Percentiles rank a stretch among this genome's conserved stretches.
Conservation (phyloP, 1,284 basidiomycete genomes). For the Takashimella koratensis region DNA sequence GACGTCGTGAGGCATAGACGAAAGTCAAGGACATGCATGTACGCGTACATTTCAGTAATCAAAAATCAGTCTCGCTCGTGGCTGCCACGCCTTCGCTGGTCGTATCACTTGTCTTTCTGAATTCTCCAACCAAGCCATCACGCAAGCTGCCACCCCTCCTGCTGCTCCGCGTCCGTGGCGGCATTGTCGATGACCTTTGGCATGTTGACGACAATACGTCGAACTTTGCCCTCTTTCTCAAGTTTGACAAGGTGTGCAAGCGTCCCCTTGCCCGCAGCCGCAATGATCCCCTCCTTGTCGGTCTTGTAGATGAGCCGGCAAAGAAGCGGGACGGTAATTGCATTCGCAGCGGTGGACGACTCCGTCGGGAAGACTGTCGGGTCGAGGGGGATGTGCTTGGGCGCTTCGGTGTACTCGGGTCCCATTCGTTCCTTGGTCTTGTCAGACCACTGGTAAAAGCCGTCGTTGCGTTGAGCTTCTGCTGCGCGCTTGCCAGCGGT, state of each 20-base stretch:
- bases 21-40: too few relatives aligned
- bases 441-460: not conserved
- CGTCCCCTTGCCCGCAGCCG: constrained; percentile 28
- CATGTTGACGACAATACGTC: constrained; percentile 17
- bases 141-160: constrained; percentile 28
- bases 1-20: too few relatives aligned
- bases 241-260: constrained; percentile 37
- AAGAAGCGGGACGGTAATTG: constrained; percentile 24
- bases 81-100: too few relatives aligned
- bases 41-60: too few relatives aligned
- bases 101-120: too few relatives aligned
- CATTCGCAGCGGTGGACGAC: not conserved
- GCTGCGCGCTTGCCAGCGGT: constrained; percentile 3
- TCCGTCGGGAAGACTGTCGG: constrained; percentile 1
- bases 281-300: constrained; percentile 30
- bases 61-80: too few relatives aligned
- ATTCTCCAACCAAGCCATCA: not conserved
- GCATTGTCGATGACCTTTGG: constrained; percentile 21
- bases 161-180: constrained; percentile 17
- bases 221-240: constrained; percentile 61
- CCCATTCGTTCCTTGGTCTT: not conserved
- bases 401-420: constrained; percentile 6
- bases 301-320: constrained; percentile 35
- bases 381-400: not conserved
- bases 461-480: not conserved